Base-by-base conservation (phyloP, 2,329 filamentous ascomycete species). In the Xylaria polymorpha region DNA sequence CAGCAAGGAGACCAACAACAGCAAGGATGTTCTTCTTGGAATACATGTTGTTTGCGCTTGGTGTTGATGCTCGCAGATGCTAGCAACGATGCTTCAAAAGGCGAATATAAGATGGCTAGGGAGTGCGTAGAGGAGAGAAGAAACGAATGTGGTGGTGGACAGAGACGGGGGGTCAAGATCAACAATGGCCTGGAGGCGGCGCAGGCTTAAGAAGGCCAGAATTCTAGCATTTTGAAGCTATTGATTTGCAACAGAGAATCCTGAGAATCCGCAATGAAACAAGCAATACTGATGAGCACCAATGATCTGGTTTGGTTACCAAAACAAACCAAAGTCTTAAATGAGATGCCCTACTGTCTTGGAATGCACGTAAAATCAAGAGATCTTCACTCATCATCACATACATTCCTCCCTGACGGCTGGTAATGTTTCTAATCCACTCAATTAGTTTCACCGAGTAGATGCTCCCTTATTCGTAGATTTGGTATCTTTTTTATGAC, bases 191-290 rank as follows among this genome's bases (percentile, higher is more conserved):
- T 12, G 48, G 71, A 67, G 68, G 68, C 50, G 51, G 35, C 48
- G 64, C 56, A 61, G 61, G 57, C 61, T 77, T 76, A 76, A 73
- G 66, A 73, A 72, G 41, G 51, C 66, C 64, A 57, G 56, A 66
- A 48, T 56, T 61, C 46, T 48, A 37, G 59, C 62, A 66, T 66
- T 59, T 61, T 65, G 65, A 63, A 62, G 60, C 41, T 61, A 63
- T 68, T 68, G 64, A 67, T 69, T 61, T 64, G 57, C 64, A 59
- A 53, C 50, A 18, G 20, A 41, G 53, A 32, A 7, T 12, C 50
- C 60, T 44, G 67, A 74, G 72, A 77, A 76, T 77, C 73, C 73
- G 73, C 66, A 77, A 77, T 78, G 72, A 78, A 67, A 78, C 76
- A 78, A 70, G 41, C 70, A 76, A 77, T 77, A 70, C 68, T 72